Percentiles rank a stretch among this genome's conserved stretches.
phyloP scores from a whole-genome alignment of 2,329 filamentous ascomycete genomes.

The Hymenoscyphus fructigenus region DNA sequence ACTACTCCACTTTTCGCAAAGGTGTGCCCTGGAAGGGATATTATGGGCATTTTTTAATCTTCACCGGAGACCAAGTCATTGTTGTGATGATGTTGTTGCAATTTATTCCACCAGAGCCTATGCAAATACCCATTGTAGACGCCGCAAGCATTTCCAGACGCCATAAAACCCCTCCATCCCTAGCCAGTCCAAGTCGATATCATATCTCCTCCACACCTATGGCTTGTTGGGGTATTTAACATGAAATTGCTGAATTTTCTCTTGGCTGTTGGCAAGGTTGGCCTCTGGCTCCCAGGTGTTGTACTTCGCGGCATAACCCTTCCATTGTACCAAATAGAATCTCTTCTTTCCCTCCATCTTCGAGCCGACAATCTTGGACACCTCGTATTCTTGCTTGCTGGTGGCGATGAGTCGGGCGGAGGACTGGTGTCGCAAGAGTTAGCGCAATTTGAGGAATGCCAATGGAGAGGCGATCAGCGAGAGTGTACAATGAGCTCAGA shows the following conservation, averaged over 20 bases:
- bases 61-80: background rate
- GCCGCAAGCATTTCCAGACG: background rate
- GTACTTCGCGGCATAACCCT: constrained; percentile 11
- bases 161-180: background rate
- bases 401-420: background rate
- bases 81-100: background rate
- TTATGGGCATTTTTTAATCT: background rate
- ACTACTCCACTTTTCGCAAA: no score
- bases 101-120: background rate
- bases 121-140: background rate
- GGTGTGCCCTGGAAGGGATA: no score
- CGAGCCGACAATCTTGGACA: constrained; percentile 20
- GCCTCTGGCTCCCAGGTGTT: constrained; percentile 25
- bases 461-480: background rate
- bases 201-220: background rate
- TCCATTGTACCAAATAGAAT: constrained; percentile 22
- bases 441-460: background rate
- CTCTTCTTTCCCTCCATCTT: constrained; percentile 8
- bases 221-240: constrained; percentile 11
- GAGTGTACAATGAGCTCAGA: background rate
- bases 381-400: constrained; percentile 17
- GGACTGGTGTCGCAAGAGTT: background rate
- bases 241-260: constrained; percentile 16
- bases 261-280: constrained; percentile 16
- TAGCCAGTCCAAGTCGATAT: background rate